Evolutionary conservation across 225 moss, liverwort and hornwort genomes (phyloP), one percentile per base, ranked within the genome.

Genomic region (Rhytidiadelphus loreus): DNA sequence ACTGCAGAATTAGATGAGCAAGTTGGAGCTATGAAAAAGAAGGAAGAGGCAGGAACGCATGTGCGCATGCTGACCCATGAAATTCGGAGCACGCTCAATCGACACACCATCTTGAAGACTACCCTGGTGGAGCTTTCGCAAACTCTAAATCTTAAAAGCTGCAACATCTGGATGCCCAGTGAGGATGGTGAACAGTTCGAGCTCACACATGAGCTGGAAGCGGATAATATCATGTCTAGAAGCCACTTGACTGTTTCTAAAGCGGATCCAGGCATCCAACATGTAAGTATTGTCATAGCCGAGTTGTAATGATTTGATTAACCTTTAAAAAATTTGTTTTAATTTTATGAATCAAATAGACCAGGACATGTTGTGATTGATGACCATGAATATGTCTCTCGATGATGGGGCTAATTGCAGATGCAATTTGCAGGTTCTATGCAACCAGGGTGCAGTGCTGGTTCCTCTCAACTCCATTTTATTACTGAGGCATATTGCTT

Each of bases 81-180:
- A 86, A 97, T 97, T 87, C 96, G 97, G 57, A 97, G 97, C 88
- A 93, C 97, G 28, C 97, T 97, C 83, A 94, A 97, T 90, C 95
- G 97, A 29, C 96, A 96, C 82, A 97, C 97, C 19, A 96, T 97
- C 80, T 90, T 97, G 58, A 93, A 94, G 88, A 97, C 97, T 35
- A 95, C 97, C 41, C 89, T 97, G 63, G 95, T 97, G 72, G 96
- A 97, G 89, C 89, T 96, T 87, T 93, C 95, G 44, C 87, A 94
- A 59, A 95, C 97, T 62, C 90, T 97, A 6, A 89, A 95, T 35
- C 95, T 96, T 25, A 90, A 89, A 81, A 92, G 91, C 86, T 96
- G 96, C 86, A 96, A 91, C 83, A 95, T 97, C 81, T 97, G 96
- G 97, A 94, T 97, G 97, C 97, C 97, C 63, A 94, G 89, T 87